Base-by-base conservation (phyloP, 2,329 filamentous ascomycete species). In the Diaporthe vexans region DNA sequence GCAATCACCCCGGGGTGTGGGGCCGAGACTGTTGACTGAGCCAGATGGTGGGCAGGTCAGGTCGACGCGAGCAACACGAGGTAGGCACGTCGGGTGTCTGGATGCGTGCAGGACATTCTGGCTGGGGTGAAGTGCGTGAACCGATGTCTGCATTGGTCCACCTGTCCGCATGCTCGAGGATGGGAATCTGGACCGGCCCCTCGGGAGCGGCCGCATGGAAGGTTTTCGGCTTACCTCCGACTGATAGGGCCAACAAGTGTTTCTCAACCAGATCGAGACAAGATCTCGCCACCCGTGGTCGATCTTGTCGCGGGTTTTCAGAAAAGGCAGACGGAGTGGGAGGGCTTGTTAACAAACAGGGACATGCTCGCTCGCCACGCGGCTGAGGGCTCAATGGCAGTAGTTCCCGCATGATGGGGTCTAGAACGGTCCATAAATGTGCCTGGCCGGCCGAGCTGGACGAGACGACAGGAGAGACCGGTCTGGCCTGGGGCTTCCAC, bases 331-430 rank as follows among this genome's bases (percentile, higher is more conserved):
- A 43, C 13, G 37, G 37, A 10, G 6, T 52, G 63, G 29, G 19
- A 35, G 29, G 26, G 48, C 19, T 65, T 67, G 11, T 51, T 35
- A 37, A 7, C n/a, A 13, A 9, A 52, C 46, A 67, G 29, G 46
- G 63, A 52, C 63, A 67, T 67, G 63, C 46, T 35, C 63, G 63
- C 63, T 52, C 46, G 63, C n/a, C 63, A 67, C 29, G 63, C 46
- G 63, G 46, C 46, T 67, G 26, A 24, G 24, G 17, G 29, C 29
- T 37, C 63, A 40, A 17, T 51, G 43, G 63, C 46, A 67, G 63
- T 52, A 52, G 61, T 52, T 52, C 46, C 61, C 46, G 46, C 21
- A n/a, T 61, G 33, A 17, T 11, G n/a, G 33, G 63, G 63, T 68
- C 63, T 68, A 68, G 63, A 68, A 26, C 46, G 48, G 48, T 67